phyloP scores from a whole-genome alignment of 805 yeast genomes.

The Saccharomycopsis fodiens region DNA sequence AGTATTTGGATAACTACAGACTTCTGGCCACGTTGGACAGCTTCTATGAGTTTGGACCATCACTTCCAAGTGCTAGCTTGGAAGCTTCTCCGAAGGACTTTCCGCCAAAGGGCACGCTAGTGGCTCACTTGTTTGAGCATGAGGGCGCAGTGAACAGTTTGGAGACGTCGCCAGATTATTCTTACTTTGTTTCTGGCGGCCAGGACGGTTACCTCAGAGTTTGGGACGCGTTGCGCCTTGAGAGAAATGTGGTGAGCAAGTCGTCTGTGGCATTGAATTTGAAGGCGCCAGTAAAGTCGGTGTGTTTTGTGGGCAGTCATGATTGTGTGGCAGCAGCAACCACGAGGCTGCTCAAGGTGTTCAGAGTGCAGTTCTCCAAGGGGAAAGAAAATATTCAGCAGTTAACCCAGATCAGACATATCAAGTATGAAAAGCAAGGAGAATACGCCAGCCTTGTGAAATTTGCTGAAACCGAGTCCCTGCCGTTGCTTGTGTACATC shows the following conservation, averaged over 20 bases:
- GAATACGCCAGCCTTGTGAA: slow-evolving; percentile 40
- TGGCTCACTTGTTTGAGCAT: slow-evolving; percentile 60
- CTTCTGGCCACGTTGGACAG: slow-evolving; percentile 53
- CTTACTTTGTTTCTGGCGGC: slow-evolving; percentile 71
- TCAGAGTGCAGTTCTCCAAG: slow-evolving; percentile 29
- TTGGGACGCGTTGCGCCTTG: slow-evolving; percentile 70
- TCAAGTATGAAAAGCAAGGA: slow-evolving; percentile 30
- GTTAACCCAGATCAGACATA: slow-evolving; percentile 20
- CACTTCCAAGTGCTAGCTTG: slow-evolving; percentile 14
- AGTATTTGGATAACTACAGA: slow-evolving; percentile 44
- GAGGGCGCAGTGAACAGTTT: slow-evolving; percentile 49
- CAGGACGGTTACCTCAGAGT: slow-evolving; percentile 63
- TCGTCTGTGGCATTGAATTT: slow-evolving; percentile 42
- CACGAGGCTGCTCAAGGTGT: slow-evolving; percentile 31
- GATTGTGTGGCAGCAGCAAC: slow-evolving; percentile 50
- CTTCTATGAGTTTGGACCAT: slow-evolving; percentile 61
- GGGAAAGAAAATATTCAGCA: slow-evolving; percentile 19
- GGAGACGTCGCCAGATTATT: slow-evolving; percentile 51
- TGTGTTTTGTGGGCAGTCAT: slow-evolving; percentile 45
- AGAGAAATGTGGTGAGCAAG: slow-evolving; percentile 48
- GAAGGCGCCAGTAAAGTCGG: slow-evolving; percentile 40
- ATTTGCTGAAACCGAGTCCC: slow-evolving; percentile 31
- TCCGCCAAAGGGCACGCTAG: slow-evolving; percentile 44
- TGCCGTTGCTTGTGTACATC: slow-evolving; percentile 38
- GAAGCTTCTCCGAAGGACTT: slow-evolving; percentile 19